Conservation (phyloP, 2,329 filamentous ascomycete species). For the Xylaria sp. region DNA sequence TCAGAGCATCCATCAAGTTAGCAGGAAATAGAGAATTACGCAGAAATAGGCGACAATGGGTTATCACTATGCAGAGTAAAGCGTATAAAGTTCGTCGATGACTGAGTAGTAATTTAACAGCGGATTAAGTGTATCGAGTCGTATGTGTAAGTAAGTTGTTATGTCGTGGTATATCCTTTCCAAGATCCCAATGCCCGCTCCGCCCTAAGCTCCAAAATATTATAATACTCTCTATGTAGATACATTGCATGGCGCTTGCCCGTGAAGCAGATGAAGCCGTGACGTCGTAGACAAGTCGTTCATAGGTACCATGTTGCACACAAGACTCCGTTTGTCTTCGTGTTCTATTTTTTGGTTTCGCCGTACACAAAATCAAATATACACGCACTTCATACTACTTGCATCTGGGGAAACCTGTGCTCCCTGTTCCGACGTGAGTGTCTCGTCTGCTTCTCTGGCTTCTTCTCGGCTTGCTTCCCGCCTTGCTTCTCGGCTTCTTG, state of each 20-base stretch:
- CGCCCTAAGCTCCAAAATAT: constrained; percentile 29
- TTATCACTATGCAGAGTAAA: not conserved
- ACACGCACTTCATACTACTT: constrained; percentile 32
- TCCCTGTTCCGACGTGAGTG: constrained; percentile 29
- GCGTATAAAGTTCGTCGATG: not conserved
- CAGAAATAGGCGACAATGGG: not conserved
- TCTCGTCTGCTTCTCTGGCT: constrained; percentile 31
- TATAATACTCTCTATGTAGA: constrained; percentile 37
- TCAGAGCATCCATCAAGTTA: not conserved
- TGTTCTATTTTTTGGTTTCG: constrained; percentile 18
- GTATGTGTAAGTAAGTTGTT: constrained; percentile 15
- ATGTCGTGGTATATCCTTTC: constrained; percentile 37
- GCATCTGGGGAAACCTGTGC: constrained; percentile 38
- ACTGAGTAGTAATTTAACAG: not conserved
- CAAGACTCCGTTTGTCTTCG: constrained; percentile 27
- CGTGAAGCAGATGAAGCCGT: constrained; percentile 35
- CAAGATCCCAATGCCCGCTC: constrained; percentile 26
- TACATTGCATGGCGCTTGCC: constrained; percentile 27
- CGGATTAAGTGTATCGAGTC: not conserved
- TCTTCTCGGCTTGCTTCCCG: constrained; percentile 36
- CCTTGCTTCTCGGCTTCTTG: constrained; percentile 35
- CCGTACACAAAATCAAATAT: constrained; percentile 26
- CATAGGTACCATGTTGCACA: constrained; percentile 26
- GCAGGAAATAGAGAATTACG: too few species aligned
- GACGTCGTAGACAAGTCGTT: constrained; percentile 36